A percentile compares a stretch with the other conserved stretches of the same genome.
phyloP scores from a whole-genome alignment of 345 rosid genomes.

The Erysimum cheiranthoides region DNA sequence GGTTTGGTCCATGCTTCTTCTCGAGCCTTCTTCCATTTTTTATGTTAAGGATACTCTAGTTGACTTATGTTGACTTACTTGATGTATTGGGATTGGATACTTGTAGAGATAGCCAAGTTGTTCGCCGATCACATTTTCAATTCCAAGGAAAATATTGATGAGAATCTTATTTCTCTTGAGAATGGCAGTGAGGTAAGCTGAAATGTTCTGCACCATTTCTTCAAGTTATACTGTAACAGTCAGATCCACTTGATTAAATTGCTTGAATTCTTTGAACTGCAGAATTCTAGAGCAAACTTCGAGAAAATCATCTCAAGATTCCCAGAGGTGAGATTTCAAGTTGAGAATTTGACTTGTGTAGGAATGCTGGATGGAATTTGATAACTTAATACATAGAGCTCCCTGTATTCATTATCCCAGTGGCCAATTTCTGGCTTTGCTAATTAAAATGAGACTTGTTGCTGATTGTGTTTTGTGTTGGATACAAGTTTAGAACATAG shows the following conservation, averaged over 20 bases:
- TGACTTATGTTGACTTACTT: neutral
- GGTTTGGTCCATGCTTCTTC: constrained; percentile 48
- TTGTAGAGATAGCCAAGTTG: constrained; percentile 61
- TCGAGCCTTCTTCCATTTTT: neutral
- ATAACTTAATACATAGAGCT: constrained; percentile 1
- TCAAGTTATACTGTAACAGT: constrained; percentile 14
- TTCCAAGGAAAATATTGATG: constrained; percentile 74
- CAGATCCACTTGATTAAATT: constrained; percentile 12
- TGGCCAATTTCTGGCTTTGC: neutral
- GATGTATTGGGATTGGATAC: constrained; percentile 26
- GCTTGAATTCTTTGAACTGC: constrained; percentile 27
- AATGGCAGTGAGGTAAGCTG: constrained; percentile 57
- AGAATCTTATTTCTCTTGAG: constrained; percentile 51
- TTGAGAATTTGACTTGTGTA: constrained; percentile 15
- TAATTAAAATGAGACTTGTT: neutral
- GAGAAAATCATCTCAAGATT: constrained; percentile 58
- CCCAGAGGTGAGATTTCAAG: constrained; percentile 58
- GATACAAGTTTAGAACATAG: neutral
- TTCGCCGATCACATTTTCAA: constrained; percentile 61
- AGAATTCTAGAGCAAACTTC: constrained; percentile 61
- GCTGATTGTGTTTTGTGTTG: neutral
- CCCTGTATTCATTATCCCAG: neutral
- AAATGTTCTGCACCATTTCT: constrained; percentile 14
- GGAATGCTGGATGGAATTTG: constrained; percentile 7
- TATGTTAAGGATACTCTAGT: neutral